A percentile compares a stretch with the other conserved stretches of the same genome.
These are phyloP conservation scores for Davidsoniella australis DNA, from an alignment of 2,329 filamentous ascomycete species.

Conservation along the genomic window DNA sequence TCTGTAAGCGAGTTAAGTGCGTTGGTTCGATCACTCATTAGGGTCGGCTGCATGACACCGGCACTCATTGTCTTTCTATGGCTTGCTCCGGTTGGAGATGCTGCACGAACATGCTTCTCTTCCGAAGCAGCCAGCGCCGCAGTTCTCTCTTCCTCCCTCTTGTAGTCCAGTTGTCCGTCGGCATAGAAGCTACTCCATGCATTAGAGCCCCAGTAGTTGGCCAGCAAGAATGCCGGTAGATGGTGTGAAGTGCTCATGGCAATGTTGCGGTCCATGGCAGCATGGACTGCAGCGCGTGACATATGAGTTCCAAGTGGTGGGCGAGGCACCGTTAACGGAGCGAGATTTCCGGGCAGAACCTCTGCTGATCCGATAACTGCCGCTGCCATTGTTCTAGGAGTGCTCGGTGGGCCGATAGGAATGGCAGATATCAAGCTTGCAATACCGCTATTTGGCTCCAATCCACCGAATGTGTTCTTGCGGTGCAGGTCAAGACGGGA, in stretches of 20 bases:
- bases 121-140: slow-evolving; percentile 10
- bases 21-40: slow-evolving; percentile 5
- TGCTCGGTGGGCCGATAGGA: slow-evolving; percentile 1
- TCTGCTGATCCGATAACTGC: slow-evolving; percentile 23
- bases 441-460: slow-evolving; percentile 43
- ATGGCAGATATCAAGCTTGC: slow-evolving; percentile 64
- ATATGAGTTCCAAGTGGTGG: slow-evolving; percentile 71
- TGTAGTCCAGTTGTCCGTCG: slow-evolving; percentile 14
- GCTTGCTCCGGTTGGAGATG: neutral
- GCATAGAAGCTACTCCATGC: slow-evolving; percentile 42
- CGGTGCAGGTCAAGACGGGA: slow-evolving; percentile 83
- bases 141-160: slow-evolving; percentile 10
- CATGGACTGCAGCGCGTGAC: slow-evolving; percentile 68
- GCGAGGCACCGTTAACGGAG: slow-evolving; percentile 66
- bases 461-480: slow-evolving; percentile 45
- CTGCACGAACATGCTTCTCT: slow-evolving; percentile 9
- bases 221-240: slow-evolving; percentile 72
- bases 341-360: slow-evolving; percentile 44
- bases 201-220: slow-evolving; percentile 84
- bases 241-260: slow-evolving; percentile 47
- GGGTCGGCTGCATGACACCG: slow-evolving; percentile 7
- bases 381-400: neutral
- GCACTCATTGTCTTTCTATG: slow-evolving; percentile 14
- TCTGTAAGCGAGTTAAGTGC: slow-evolving; percentile 17
- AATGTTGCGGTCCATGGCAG: slow-evolving; percentile 60